Percentiles rank a stretch among this genome's conserved stretches.
Conservation (phyloP, 768 basidiomycete species). For the Phylloporus sp. region DNA sequence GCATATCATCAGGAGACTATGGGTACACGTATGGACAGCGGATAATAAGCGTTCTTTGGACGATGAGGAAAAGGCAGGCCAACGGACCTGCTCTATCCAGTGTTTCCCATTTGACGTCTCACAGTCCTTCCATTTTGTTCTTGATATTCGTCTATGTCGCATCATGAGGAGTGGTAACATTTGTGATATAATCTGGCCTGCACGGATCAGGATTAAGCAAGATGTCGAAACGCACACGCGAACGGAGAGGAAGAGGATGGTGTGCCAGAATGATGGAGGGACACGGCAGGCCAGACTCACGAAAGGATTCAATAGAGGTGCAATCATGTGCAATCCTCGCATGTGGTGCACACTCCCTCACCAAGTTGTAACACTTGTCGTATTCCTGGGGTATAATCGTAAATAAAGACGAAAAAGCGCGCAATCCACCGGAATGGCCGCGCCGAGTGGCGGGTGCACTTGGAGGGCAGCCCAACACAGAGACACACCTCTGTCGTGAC, state of each 20-base stretch:
- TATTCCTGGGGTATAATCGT: constrained; percentile 54
- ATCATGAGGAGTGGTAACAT: constrained; percentile 83
- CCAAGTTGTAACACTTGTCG: constrained; percentile 57
- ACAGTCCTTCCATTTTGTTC: constrained; percentile 69
- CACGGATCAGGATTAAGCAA: neutral
- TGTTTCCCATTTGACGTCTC: constrained; percentile 62
- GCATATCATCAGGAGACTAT: constrained; percentile 56
- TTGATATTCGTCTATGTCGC: constrained; percentile 75
- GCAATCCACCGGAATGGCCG: constrained; percentile 6
- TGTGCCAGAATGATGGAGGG: neutral
- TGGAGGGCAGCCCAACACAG: neutral
- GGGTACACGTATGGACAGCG: too few species aligned
- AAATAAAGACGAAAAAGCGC: neutral
- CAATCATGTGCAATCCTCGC: constrained; percentile 52
- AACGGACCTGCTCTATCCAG: constrained; percentile 74
- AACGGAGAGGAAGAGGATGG: too few species aligned
- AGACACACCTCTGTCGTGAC: constrained; percentile 57
- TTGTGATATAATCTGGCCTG: constrained; percentile 68
- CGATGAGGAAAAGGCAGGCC: neutral
- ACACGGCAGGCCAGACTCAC: constrained; percentile 40
- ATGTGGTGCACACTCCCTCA: constrained; percentile 58
- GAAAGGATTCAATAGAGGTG: constrained; percentile 58
- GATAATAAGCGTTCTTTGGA: constrained; percentile 1
- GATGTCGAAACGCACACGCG: neutral
- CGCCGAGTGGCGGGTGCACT: neutral